A percentile compares a stretch with the other conserved stretches of the same genome.
phyloP scores from a whole-genome alignment of 176 grass and related monocot species.

The Cenchrus fungigraminus region DNA sequence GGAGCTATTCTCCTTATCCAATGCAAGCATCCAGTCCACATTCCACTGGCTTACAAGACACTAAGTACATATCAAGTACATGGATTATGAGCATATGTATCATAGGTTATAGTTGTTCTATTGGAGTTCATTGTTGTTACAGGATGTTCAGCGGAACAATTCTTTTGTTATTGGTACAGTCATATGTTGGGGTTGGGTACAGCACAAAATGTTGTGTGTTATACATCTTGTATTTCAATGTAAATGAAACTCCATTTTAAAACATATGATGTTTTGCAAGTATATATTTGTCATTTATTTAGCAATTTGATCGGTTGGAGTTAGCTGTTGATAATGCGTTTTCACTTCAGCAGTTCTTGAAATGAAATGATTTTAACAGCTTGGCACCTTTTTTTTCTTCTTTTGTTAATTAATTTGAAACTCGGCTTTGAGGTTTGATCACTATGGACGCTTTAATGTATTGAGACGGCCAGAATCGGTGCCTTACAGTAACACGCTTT shows the following conservation, averaged over 20 bases:
- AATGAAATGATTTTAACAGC: no score
- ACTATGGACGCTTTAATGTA: no score
- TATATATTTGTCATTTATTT: no score
- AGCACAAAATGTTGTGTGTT: neutral
- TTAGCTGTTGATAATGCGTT: no score
- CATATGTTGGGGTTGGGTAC: neutral
- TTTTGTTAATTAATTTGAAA: no score
- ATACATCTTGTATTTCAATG: neutral
- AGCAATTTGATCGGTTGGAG: no score
- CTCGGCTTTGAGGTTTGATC: no score
- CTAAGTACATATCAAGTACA: conserved; percentile 1
- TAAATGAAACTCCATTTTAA: conserved; percentile 21
- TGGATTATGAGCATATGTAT: conserved; percentile 12
- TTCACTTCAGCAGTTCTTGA: no score
- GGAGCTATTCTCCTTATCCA: neutral
- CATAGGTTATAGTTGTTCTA: neutral
- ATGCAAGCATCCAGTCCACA: neutral
- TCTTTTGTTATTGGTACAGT: neutral
- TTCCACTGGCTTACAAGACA: neutral
- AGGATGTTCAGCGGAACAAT: neutral
- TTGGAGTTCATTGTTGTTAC: neutral
- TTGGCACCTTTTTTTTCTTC: no score
- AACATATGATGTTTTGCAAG: no score
- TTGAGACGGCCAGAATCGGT: no score
- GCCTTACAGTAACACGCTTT: no score